Percentiles rank a stretch among this genome's conserved stretches.
These are phyloP conservation scores for Ramaria rubella DNA, from an alignment of 768 basidiomycete genomes.

Conservation along the genomic window DNA sequence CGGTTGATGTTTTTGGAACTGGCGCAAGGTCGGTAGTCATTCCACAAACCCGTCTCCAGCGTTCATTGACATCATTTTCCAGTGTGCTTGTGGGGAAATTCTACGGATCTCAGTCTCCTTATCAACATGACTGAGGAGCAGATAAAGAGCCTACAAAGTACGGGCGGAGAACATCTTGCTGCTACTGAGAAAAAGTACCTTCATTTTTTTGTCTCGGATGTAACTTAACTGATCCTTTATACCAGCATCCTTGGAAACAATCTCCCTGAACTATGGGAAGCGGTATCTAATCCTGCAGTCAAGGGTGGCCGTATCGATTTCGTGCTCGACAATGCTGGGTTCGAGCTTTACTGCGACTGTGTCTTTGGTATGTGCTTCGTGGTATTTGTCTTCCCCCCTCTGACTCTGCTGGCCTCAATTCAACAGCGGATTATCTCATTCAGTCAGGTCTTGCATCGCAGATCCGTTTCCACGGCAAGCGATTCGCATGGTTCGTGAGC, in stretches of 20 bases:
- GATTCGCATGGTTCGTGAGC: constrained; percentile 91
- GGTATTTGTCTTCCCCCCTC: not conserved
- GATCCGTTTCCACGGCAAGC: constrained; percentile 92
- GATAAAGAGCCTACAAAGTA: constrained; percentile 93
- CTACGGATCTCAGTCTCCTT: constrained; percentile 87
- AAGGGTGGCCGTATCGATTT: constrained; percentile 71
- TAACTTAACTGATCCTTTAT: not conserved
- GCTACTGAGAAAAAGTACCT: constrained; percentile 81
- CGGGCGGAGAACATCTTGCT: constrained; percentile 90
- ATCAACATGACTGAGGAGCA: constrained; percentile 99
- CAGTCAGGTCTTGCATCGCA: constrained; percentile 81
- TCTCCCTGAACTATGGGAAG: constrained; percentile 62
- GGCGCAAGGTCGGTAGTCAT: constrained; percentile 59
- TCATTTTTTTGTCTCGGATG: not conserved
- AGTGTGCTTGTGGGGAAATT: constrained; percentile 97
- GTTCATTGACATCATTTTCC: not conserved
- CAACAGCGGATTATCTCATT: constrained; percentile 82
- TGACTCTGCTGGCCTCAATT: constrained; percentile 2
- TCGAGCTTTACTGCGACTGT: constrained; percentile 83
- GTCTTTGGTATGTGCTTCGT: constrained; percentile 54
- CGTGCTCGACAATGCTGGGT: constrained; percentile 81
- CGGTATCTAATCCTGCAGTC: constrained; percentile 60
- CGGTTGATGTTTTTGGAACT: constrained; percentile 86
- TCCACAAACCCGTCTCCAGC: not conserved
- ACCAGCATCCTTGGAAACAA: constrained; percentile 75